phyloP scores from a whole-genome alignment of 177 flowering plant genomes.

The Vitis hybrid region DNA sequence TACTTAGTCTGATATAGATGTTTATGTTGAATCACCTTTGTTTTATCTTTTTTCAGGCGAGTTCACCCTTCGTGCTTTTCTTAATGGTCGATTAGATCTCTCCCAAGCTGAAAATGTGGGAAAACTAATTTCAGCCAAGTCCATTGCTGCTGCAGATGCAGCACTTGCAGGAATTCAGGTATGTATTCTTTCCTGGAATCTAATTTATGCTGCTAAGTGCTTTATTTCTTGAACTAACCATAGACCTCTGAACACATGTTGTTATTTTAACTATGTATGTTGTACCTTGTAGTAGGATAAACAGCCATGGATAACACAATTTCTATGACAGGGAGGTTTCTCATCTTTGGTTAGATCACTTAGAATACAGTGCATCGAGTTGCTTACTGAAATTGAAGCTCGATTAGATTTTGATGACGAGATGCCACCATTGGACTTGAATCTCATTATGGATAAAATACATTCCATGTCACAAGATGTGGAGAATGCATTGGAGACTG shows the following conservation, averaged over 20 bases:
- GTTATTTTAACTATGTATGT: not conserved
- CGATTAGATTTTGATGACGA: slow-evolving; percentile 98
- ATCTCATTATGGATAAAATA: slow-evolving; percentile 43
- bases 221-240: not conserved
- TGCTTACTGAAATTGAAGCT: slow-evolving; percentile 96
- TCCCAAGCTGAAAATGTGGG: slow-evolving; percentile 93
- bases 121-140: slow-evolving; percentile 76
- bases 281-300: not conserved
- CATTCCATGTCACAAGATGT: slow-evolving; percentile 64
- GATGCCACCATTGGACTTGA: slow-evolving; percentile 79
- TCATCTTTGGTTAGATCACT: slow-evolving; percentile 79
- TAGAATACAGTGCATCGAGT: slow-evolving; percentile 74
- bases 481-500: slow-evolving; percentile 76
- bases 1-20: not conserved
- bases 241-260: not conserved
- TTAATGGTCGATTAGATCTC: slow-evolving; percentile 97
- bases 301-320: not conserved
- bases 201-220: not conserved
- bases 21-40: not conserved
- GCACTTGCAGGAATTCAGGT: slow-evolving; percentile 95
- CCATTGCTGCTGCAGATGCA: slow-evolving; percentile 87
- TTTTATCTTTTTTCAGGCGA: slow-evolving; percentile 54
- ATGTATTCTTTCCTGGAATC: slow-evolving; percentile 14
- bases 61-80: slow-evolving; percentile 92
- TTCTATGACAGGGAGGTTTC: slow-evolving; percentile 80